Base-by-base conservation (phyloP, 164 flowering plant genomes). In the Tetrastigma voinierianum region DNA sequence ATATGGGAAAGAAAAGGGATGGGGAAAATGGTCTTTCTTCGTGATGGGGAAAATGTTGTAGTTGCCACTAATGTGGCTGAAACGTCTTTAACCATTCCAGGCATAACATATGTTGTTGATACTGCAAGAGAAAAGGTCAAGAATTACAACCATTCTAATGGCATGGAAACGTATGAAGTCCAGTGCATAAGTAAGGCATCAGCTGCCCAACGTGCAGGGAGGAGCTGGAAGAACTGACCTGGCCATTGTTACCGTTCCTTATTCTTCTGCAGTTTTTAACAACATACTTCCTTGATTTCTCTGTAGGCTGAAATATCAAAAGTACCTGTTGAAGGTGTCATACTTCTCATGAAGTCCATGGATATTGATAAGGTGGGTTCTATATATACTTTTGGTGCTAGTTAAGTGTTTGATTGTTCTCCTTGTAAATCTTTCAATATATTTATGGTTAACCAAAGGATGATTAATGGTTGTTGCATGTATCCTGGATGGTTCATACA, bases 181-280 rank as follows among this genome's bases (percentile, higher is more conserved):
- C 93, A 93, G 64, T 93, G 98, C 97, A 96, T 93, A 76, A 96
- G 99, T 73, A 93, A 93, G 74, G 99, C 99, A 61, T 96, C 99
- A 19, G 99, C 97, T 77, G 85, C 90, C 51, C 99, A 96, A 71
- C 93, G 99, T 62, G 91, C 97, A 20, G 99, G 99, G 69, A 84
- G n/a, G 99, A 73, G 93, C 99, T 67, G 99, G 99, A 74, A 87
- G 99, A 80, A 95, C 97, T 46, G 88, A 9, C 99, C 99, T 70
- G 99, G 99, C 24, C 96, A 92, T 64, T 92, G 96, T 68, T 95
- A 92, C 67, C 90, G 98, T 66, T n/a, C 90, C 92, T 19, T 95
- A 95, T 74, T 92, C 98, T 68, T 81, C 91, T 65, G 98, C 98
- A 18, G 93, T 80, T 48, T 93, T 87, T 62, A 78, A 32, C 64